Evolutionary conservation across 768 basidiomycete genomes (phyloP).

Genomic region (Boletus pseudopeckii): DNA sequence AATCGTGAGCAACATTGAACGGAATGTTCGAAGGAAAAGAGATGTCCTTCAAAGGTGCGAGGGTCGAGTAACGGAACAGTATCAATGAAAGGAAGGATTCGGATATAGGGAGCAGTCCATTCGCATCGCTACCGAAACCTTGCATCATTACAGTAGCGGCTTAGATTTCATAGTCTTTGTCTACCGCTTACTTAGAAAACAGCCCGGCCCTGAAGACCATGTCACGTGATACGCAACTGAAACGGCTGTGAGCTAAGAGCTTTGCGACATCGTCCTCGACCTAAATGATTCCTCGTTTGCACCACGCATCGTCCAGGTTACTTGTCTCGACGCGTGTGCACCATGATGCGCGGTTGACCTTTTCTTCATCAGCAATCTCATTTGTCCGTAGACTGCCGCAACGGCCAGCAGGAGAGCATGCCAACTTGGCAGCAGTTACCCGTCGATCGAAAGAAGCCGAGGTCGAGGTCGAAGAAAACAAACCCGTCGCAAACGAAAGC

Average conservation of each 20-base stretch:
- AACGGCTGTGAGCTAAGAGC: constrained; percentile 9
- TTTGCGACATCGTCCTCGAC: constrained; percentile 10
- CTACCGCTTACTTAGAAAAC: too few relatives aligned
- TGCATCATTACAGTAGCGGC: not conserved
- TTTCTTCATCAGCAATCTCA: constrained; percentile 20
- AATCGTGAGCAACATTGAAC: constrained; percentile 46
- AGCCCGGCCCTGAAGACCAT: constrained; percentile 17
- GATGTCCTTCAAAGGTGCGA: constrained; percentile 44
- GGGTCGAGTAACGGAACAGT: constrained; percentile 50
- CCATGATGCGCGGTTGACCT: constrained; percentile 11
- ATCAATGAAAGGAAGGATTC: constrained; percentile 38
- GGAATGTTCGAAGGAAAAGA: constrained; percentile 39
- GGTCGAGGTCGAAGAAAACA: constrained; percentile 2
- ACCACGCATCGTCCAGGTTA: constrained; percentile 9
- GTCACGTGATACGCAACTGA: constrained; percentile 19
- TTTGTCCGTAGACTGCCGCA: constrained; percentile 12
- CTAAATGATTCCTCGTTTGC: constrained; percentile 24
- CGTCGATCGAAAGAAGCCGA: constrained; percentile 1
- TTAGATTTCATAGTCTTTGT: too few relatives aligned
- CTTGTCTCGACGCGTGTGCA: constrained; percentile 7
- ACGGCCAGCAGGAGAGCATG: constrained; percentile 2
- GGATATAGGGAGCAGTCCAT: not conserved
- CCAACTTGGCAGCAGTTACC: not conserved
- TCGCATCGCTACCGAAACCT: not conserved
- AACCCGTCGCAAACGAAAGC: not conserved